These are phyloP conservation scores for Peterozyma toletana DNA, from an alignment of 805 yeast genomes.

Conservation along the genomic window DNA sequence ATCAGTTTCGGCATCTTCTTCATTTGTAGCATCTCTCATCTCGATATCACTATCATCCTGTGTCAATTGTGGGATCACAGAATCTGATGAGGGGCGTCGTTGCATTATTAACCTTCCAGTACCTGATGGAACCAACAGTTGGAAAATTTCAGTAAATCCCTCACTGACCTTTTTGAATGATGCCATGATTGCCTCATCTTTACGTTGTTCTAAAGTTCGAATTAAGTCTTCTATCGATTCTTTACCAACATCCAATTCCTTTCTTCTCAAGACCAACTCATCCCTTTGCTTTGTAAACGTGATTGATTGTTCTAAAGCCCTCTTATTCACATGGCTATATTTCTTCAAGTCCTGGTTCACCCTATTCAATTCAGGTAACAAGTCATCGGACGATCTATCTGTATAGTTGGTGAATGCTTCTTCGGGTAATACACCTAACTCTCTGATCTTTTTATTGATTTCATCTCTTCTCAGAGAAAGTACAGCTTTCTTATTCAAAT, in stretches of 20 bases:
- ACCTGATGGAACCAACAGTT: slow-evolving; percentile 77
- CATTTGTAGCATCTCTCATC: slow-evolving; percentile 13
- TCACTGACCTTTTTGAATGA: slow-evolving; percentile 73
- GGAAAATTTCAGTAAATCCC: slow-evolving; percentile 71
- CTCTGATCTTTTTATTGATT: slow-evolving; percentile 64
- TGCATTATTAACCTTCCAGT: slow-evolving; percentile 51
- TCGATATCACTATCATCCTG: slow-evolving; percentile 15
- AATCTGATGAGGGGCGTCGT: not conserved
- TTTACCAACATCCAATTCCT: slow-evolving; percentile 64
- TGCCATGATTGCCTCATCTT: slow-evolving; percentile 72
- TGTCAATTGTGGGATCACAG: not conserved
- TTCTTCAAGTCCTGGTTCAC: slow-evolving; percentile 52
- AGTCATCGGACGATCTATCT: slow-evolving; percentile 34
- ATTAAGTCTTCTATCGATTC: slow-evolving; percentile 70
- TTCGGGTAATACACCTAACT: slow-evolving; percentile 85
- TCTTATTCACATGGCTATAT: slow-evolving; percentile 76
- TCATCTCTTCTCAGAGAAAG: slow-evolving; percentile 62
- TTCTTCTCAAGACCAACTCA: slow-evolving; percentile 55
- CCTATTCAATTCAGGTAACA: slow-evolving; percentile 45
- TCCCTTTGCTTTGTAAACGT: slow-evolving; percentile 69
- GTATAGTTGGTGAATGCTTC: slow-evolving; percentile 58
- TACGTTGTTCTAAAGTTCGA: slow-evolving; percentile 61
- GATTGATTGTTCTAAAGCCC: slow-evolving; percentile 78
- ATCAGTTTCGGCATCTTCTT: slow-evolving; percentile 12
- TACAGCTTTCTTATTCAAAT: slow-evolving; percentile 53